Base-by-base conservation (phyloP, 2,329 filamentous ascomycete species). In the Aspergillus versicolor region DNA sequence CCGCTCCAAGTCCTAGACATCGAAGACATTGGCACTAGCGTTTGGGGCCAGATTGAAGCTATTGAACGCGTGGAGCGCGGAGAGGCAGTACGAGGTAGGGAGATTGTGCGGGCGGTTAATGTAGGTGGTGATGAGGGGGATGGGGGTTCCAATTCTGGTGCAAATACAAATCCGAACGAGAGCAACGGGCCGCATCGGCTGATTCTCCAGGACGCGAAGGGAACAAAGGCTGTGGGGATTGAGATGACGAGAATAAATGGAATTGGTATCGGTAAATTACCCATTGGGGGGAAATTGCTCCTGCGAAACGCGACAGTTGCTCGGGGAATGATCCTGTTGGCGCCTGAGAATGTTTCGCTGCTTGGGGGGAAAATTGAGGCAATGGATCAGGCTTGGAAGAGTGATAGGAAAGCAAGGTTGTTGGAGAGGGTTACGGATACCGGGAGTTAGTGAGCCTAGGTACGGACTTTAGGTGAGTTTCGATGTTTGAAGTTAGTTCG, bases 351-450 rank as follows among this genome's bases (percentile, higher is more conserved):
- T 56, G 87, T 86, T 53, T 81, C 84, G n/a, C 69, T 96, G 2
- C 74, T 97, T n/a, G 94, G 94, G 2, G 94, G 94, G 0, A 95
- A 90, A 76, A 83, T 97, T 44, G 92, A 97, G 54, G 79, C 79
- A 0, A 84, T 92, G 81, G 90, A 97, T 68, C 87, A 85, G 69
- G 81, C 81, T 7, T 97, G 93, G 93, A 81, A 81, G 46, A 84
- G 87, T 13, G 85, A 85, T 2, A 82, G 90, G 61, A 87, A 96
- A 72, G 82, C 81, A 48, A 83, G 84, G 61, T 73, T 97, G 58
- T 86, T 85, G 69, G 82, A 84, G 50, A 83, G 81, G 12, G 82
- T 87, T 17, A 78, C 80, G 19, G 70, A 60, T 67, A 51, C 62
- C 61, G 30, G 49, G 19, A 8, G 57, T 59, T 42, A 52, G 44